Evolutionary conservation across 2,329 filamentous ascomycete species (phyloP).

Genomic region (Fusarium penzigii): DNA sequence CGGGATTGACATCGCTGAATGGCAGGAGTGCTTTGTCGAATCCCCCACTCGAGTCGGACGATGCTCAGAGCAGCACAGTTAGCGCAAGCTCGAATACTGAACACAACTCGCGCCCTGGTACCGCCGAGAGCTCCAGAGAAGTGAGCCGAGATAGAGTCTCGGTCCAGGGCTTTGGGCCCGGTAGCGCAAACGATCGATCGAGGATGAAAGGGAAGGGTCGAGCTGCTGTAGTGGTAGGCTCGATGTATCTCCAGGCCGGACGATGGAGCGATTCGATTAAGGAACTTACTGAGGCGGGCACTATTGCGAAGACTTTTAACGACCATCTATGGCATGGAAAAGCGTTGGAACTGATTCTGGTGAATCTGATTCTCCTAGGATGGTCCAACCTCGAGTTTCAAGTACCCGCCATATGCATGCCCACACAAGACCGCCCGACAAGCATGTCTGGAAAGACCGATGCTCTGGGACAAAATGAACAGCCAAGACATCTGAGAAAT

Average conservation of each 20-base stretch:
- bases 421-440: conserved; percentile 47
- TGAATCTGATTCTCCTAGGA: conserved; percentile 79
- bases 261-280: conserved; percentile 86
- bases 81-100: conserved; percentile 45
- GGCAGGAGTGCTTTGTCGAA: conserved; percentile 50
- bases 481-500: conserved; percentile 55
- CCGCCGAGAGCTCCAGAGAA: conserved; percentile 49
- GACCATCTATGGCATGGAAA: conserved; percentile 99
- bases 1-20: conserved; percentile 53
- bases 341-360: conserved; percentile 82
- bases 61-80: conserved; percentile 39
- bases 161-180: conserved; percentile 71
- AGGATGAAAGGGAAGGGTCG: conserved; percentile 81
- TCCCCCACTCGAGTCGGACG: conserved; percentile 51
- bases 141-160: conserved; percentile 57
- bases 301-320: conserved; percentile 73
- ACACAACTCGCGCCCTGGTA: conserved; percentile 38
- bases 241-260: conserved; percentile 84
- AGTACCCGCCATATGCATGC: conserved; percentile 61
- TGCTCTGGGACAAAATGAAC: conserved; percentile 39
- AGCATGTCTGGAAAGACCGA: conserved; percentile 33
- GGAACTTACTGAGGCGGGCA: conserved; percentile 79
- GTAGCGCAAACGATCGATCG: conserved; percentile 73
- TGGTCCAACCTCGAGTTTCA: conserved; percentile 85
- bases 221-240: conserved; percentile 76